Evolutionary conservation across 2,329 filamentous ascomycete genomes (phyloP).

Genomic region (Stemphylium vesicarium): DNA sequence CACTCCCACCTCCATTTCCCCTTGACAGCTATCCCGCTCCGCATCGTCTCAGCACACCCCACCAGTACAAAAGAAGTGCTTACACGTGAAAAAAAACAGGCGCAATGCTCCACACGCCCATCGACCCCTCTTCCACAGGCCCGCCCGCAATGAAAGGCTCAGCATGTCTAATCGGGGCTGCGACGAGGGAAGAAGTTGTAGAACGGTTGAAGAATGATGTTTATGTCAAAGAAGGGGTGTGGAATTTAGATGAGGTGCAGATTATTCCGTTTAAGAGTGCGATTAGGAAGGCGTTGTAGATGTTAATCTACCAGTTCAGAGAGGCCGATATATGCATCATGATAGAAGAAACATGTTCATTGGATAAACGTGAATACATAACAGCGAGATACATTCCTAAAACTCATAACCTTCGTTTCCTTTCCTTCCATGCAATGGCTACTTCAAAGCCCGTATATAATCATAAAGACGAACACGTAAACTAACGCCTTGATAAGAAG

Average conservation of each 20-base stretch:
- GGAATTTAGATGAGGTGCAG: conserved; percentile 67
- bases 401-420: conserved; percentile 31
- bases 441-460: conserved; percentile 4
- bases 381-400: not conserved
- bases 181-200: conserved; percentile 72
- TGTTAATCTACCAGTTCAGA: no score
- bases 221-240: conserved; percentile 74
- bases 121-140: conserved; percentile 63
- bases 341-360: no score
- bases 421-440: conserved; percentile 18
- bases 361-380: no score
- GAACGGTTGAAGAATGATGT: conserved; percentile 73
- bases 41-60: no score
- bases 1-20: no score
- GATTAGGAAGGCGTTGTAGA: conserved; percentile 51
- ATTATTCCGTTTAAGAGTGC: conserved; percentile 58
- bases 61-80: no score
- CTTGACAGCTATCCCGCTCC: no score
- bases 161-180: conserved; percentile 70
- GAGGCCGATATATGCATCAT: no score
- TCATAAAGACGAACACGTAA: conserved; percentile 13
- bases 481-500: no score
- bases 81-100: no score
- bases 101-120: conserved; percentile 44
- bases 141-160: conserved; percentile 76